Percentiles rank a stretch among this genome's conserved stretches.
phyloP scores from a whole-genome alignment of 192 early-diverging fungal genomes.

The Coemansia furcata region DNA sequence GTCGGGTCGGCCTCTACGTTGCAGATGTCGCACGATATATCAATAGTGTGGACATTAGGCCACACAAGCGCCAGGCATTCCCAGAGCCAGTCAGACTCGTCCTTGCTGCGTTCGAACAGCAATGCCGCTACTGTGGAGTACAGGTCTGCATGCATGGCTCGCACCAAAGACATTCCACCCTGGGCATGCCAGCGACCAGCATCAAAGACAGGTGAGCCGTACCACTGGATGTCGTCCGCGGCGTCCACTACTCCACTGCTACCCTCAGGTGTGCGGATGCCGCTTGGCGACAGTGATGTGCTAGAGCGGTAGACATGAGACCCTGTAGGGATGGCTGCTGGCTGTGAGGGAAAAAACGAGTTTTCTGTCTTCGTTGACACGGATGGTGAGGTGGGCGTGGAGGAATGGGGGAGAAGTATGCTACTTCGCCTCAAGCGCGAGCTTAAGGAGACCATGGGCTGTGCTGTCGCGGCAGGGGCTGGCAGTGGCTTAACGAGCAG shows the following conservation, averaged over 20 bases:
- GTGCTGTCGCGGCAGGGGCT: not conserved
- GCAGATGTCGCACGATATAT: slow-evolving; percentile 30
- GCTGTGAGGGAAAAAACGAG: not conserved
- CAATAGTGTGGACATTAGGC: slow-evolving; percentile 31
- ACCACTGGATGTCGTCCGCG: slow-evolving; percentile 17
- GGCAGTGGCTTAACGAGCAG: not conserved
- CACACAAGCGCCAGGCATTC: slow-evolving; percentile 39
- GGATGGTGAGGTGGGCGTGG: slow-evolving; percentile 2
- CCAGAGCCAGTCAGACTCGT: slow-evolving; percentile 24
- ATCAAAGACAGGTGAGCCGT: slow-evolving; percentile 47
- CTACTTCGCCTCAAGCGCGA: slow-evolving; percentile 3
- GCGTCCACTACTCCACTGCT: not conserved
- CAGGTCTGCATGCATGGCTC: slow-evolving; percentile 23
- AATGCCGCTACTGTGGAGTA: slow-evolving; percentile 24
- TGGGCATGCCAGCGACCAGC: slow-evolving; percentile 33
- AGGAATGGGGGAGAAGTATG: not conserved
- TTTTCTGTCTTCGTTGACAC: not conserved
- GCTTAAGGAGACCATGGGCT: slow-evolving; percentile 4
- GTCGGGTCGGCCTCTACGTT: slow-evolving; percentile 31
- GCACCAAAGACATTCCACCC: slow-evolving; percentile 43
- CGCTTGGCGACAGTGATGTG: not conserved
- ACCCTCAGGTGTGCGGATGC: not conserved
- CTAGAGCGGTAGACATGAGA: not conserved
- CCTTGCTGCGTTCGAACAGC: slow-evolving; percentile 8
- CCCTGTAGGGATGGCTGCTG: not conserved